Evolutionary conservation across 2,329 filamentous ascomycete species (phyloP), one percentile per base, ranked within the genome.

Genomic region (Passalora sequoiae): DNA sequence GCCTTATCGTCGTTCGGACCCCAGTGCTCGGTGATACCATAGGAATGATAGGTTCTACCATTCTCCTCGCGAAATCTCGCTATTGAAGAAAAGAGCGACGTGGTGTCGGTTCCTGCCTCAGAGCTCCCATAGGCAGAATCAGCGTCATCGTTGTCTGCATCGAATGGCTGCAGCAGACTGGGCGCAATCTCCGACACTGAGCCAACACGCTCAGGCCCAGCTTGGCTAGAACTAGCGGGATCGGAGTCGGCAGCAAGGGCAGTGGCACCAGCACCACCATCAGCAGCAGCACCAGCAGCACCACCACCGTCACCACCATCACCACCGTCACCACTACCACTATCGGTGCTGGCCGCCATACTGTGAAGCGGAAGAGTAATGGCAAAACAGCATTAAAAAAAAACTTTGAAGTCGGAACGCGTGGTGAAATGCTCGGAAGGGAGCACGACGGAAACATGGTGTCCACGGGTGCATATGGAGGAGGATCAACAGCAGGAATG

Each of bases 1-100:
- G 44, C 44, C 13, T 38, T 40, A 27, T 50, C 48, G 31, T 47
- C 48, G 37, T 50, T 47, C 3, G 48, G 48, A 6, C 44, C 48
- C 48, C 48, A 50, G 24, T 50, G 48, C 41, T 50, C 44, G 8
- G 38, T 45, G 7, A 44, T 45, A 24, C 44, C 44, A 19, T 43
- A 50, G 6, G 41, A 47, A 25, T 50, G 48, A 21, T 47, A 50
- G 3, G 42, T 45, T 6, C 44, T 19, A 16, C 48, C 48, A 38
- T 47, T 45, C 17, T 50, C 48, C 22, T 47, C 41, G 12, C 44
- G 28, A 29, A 47, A 47, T 30, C 41, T 25, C n/a, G 44, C 44
- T 5, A 53, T 50, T 2, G 47, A 43, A 4, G 47, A 50, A 2
- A 50, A 36, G 13, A 53, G 35, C 9, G 47, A 50, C 22, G 47